These are phyloP conservation scores for Mallotus japonicus DNA, from an alignment of 441 rosid species.

Conservation along the genomic window DNA sequence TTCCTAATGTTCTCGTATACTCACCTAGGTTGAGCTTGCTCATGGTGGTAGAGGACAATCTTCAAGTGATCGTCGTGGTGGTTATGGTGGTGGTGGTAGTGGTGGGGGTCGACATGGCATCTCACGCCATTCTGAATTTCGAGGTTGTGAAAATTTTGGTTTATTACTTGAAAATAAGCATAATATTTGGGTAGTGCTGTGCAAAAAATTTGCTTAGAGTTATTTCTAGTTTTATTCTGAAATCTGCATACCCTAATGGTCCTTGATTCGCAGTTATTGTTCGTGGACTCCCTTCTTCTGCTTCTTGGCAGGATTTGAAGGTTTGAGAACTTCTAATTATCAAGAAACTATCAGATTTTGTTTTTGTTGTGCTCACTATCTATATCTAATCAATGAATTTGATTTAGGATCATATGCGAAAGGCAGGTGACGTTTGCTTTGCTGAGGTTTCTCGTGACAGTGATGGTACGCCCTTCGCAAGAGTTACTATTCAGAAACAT, in stretches of 20 bases:
- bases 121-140: conserved; percentile 85
- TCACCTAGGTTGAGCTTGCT: conserved; percentile 87
- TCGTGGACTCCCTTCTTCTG: conserved; percentile 52
- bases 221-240: not conserved
- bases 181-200: not conserved
- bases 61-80: conserved; percentile 80
- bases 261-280: conserved; percentile 39
- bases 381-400: conserved; percentile 4
- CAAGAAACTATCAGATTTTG: not conserved
- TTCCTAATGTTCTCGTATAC: conserved; percentile 20
- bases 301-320: conserved; percentile 62
- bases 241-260: not conserved
- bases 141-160: conserved; percentile 47
- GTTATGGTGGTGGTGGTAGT: conserved; percentile 51
- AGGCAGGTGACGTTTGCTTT: conserved; percentile 56
- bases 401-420: conserved; percentile 51
- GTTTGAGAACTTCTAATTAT: conserved; percentile 22
- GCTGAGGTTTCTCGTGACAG: conserved; percentile 52
- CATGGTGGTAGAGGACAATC: conserved; percentile 94
- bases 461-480: conserved; percentile 34
- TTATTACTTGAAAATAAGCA: not conserved
- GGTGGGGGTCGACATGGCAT: conserved; percentile 57
- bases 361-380: not conserved
- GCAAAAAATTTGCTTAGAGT: not conserved
- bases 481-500: not conserved